Evolutionary conservation across 441 rosid genomes (phyloP), one percentile per base, ranked within the genome.

Genomic region (Capsella rubella): DNA sequence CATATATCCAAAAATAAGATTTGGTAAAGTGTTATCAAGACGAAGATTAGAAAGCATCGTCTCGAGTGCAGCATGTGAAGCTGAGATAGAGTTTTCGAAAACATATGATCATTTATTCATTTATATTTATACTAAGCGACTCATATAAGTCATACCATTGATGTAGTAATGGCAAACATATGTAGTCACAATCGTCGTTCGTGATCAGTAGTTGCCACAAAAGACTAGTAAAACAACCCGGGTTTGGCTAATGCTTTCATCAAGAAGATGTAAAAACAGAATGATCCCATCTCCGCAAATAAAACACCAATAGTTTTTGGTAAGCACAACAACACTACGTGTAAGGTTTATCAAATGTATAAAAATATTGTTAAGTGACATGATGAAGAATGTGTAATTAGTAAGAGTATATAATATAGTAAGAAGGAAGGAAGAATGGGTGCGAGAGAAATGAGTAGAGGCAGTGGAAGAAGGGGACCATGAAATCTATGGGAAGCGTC

Each of bases 401-500:
- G 66, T 64, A 47, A 53, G 66, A 56, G 54, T 63, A 50, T 64
- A 71, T 31, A 71, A 64, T 71, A 71, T 31, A 71, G 58, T 71
- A 77, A 66, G 71, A 64, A 64, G 57, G 72, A 71, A 71, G 76
- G 25, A 21, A 21, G 25, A 2, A 21, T 21, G 25, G 25, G 72
- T 77, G 80, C 76, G 72, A 71, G 76, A 77, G 72, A 71, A 71
- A 77, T 77, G 80, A 77, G 80, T 64, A 31, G 64, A 64, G 76
- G 52, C 76, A 71, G 76, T 77, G 80, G 80, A 64, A 67, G 72
- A 77, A 77, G 72, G 76, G 76, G 80, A 71, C 80, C 80, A 77
- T 77, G 62, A 77, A 77, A 77, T 77, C 80, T 77, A 71, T 77
- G 68, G 72, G 72, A 64, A 64, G 76, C 76, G 72, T 71, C 72